Evolutionary conservation across 495 filamentous ascomycete species (phyloP).

Genomic region (Neurospora intermedia): DNA sequence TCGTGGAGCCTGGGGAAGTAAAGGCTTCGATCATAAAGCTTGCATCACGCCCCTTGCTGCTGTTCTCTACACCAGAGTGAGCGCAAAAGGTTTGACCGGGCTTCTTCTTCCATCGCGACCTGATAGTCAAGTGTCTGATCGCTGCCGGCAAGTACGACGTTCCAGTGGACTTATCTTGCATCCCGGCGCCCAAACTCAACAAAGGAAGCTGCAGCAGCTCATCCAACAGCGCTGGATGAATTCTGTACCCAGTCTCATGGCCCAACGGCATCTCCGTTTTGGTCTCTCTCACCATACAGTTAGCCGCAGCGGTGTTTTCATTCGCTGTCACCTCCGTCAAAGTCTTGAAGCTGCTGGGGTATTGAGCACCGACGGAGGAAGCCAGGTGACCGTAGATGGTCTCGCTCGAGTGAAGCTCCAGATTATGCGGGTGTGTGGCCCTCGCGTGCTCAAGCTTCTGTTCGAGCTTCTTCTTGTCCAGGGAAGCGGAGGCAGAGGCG

Average conservation of each 20-base stretch:
- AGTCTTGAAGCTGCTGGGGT: conserved; percentile 30
- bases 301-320: conserved; percentile 21
- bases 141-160: conserved; percentile 14
- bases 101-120: conserved; percentile 15
- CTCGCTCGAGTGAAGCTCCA: neutral
- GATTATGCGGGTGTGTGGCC: neutral
- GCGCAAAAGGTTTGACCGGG: conserved; percentile 21
- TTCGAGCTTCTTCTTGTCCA: neutral
- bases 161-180: neutral
- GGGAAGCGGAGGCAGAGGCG: neutral
- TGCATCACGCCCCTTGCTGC: conserved; percentile 2
- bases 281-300: conserved; percentile 34
- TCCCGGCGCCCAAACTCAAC: conserved; percentile 13
- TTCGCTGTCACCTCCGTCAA: conserved; percentile 24
- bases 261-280: conserved; percentile 35
- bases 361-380: conserved; percentile 17
- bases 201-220: conserved; percentile 31
- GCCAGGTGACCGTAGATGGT: conserved; percentile 11
- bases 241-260: conserved; percentile 31
- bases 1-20: conserved; percentile 16
- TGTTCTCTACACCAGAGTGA: conserved; percentile 16
- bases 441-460: conserved; percentile 5
- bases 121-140: conserved; percentile 20
- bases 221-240: conserved; percentile 38
- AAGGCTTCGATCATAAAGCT: conserved; percentile 23